These are phyloP conservation scores for Huntiella moniliformis DNA, from an alignment of 2,329 filamentous ascomycete species.

Conservation along the genomic window DNA sequence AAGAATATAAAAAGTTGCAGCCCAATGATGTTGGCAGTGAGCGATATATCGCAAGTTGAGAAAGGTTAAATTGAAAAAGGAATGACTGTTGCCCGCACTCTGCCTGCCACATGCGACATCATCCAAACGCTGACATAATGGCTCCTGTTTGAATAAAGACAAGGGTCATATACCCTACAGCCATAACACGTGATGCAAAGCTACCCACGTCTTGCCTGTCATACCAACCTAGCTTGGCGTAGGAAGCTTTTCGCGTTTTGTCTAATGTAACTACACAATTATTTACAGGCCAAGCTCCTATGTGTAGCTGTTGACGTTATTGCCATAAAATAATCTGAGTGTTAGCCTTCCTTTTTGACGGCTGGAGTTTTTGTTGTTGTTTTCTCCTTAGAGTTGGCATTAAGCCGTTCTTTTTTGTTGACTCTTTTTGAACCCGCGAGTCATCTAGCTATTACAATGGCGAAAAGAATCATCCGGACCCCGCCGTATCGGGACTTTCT, in stretches of 20 bases:
- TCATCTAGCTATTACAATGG: conserved; percentile 3
- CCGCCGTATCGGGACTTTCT: conserved; percentile 71
- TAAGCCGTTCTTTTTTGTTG: not conserved
- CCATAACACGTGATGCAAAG: not conserved
- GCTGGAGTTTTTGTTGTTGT: too few species aligned
- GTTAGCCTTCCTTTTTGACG: too few species aligned
- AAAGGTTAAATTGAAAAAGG: not conserved
- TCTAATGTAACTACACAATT: too few species aligned
- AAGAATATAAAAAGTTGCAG: too few species aligned
- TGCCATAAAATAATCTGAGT: too few species aligned
- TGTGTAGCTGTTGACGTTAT: too few species aligned
- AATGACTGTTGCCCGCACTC: not conserved
- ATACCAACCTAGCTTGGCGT: too few species aligned
- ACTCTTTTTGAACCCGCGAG: not conserved
- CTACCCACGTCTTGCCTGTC: not conserved
- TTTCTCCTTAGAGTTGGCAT: not conserved
- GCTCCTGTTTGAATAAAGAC: not conserved
- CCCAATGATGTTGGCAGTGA: too few species aligned
- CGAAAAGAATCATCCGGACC: conserved; percentile 22
- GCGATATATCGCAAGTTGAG: too few species aligned
- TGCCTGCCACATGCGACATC: not conserved
- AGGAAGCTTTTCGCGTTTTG: too few species aligned
- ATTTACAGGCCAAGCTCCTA: too few species aligned
- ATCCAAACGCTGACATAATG: conserved; percentile 2
- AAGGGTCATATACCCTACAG: not conserved